These are phyloP conservation scores for Suillus discolor DNA, from an alignment of 768 basidiomycete genomes.

Conservation along the genomic window DNA sequence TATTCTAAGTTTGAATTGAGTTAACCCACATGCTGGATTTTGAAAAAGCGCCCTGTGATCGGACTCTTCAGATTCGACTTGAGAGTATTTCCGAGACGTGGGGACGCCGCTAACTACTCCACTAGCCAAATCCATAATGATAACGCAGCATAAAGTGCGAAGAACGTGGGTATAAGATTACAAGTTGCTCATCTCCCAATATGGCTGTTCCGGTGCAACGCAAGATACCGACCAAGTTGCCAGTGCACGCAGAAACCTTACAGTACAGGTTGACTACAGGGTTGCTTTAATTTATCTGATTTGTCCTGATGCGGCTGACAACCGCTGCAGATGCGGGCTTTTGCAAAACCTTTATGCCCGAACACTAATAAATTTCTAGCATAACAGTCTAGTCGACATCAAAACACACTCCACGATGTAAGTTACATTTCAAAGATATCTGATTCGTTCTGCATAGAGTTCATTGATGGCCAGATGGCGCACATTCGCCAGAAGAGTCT, in stretches of 20 bases:
- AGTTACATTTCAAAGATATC: slow-evolving; percentile 1
- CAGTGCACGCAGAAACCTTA: not conserved
- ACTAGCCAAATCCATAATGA: slow-evolving; percentile 3
- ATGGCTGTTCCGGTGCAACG: slow-evolving; percentile 9
- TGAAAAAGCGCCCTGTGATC: slow-evolving; percentile 24
- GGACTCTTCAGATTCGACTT: slow-evolving; percentile 18
- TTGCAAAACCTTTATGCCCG: not conserved
- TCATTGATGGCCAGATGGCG: not conserved
- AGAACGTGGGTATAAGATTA: slow-evolving; percentile 8
- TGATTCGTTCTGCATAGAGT: not conserved
- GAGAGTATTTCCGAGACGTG: slow-evolving; percentile 18
- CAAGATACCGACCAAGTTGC: slow-evolving; percentile 3
- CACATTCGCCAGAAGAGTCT: not conserved
- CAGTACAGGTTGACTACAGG: not conserved
- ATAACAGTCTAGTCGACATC: not conserved
- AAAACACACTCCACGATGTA: not conserved
- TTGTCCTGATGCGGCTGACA: not conserved
- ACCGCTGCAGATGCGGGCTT: not conserved
- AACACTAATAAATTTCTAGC: too few species aligned
- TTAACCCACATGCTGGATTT: slow-evolving; percentile 34
- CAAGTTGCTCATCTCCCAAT: not conserved
- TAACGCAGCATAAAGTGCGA: slow-evolving; percentile 10
- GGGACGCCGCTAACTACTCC: slow-evolving; percentile 19
- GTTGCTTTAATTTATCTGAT: not conserved
- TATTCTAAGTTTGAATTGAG: slow-evolving; percentile 66